These are phyloP conservation scores for Chrysoporthe deuterocubensis DNA, from an alignment of 2,329 filamentous ascomycete species.

Conservation along the genomic window DNA sequence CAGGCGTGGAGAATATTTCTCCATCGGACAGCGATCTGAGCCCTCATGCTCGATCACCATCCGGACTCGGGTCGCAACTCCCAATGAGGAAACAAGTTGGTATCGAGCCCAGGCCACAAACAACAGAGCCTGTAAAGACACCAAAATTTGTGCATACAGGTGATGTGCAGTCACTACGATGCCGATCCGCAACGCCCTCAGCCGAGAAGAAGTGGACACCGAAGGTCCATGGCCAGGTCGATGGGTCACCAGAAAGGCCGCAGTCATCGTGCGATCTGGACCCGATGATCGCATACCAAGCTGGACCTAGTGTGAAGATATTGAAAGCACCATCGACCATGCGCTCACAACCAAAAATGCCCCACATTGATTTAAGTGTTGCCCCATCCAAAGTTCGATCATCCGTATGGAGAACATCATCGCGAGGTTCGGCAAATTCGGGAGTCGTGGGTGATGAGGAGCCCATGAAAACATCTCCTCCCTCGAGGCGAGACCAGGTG, in stretches of 20 bases:
- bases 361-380: slow-evolving; percentile 3
- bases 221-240: neutral
- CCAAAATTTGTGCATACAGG: neutral
- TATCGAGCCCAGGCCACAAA: neutral
- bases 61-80: neutral
- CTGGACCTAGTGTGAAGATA: slow-evolving; percentile 20
- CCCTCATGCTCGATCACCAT: slow-evolving; percentile 1
- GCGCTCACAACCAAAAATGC: slow-evolving; percentile 17
- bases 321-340: slow-evolving; percentile 27
- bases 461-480: neutral
- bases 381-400: slow-evolving; percentile 6
- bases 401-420: slow-evolving; percentile 10
- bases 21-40: neutral
- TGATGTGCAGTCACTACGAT: neutral
- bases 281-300: slow-evolving; percentile 12
- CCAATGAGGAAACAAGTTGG: neutral
- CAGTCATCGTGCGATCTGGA: slow-evolving; percentile 15
- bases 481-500: neutral
- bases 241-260: slow-evolving; percentile 9
- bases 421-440: slow-evolving; percentile 16
- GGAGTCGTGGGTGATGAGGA: neutral
- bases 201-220: neutral
- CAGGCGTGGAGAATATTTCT: neutral
- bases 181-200: neutral
- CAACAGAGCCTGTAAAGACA: neutral